Conservation (phyloP, 768 basidiomycete species). For the Sarcodon sp. region DNA sequence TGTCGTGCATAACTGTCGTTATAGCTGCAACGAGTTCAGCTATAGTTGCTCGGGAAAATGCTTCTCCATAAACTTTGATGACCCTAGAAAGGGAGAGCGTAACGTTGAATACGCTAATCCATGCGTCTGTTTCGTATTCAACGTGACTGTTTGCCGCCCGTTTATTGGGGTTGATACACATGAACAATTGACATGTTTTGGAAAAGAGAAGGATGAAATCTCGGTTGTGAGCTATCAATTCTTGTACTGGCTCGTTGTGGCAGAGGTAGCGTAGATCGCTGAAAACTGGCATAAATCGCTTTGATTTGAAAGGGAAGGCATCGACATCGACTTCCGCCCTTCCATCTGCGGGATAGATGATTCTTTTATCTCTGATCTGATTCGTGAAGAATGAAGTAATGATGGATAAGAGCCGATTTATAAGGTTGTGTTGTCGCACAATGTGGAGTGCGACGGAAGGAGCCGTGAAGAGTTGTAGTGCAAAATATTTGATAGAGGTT, state of each 20-base stretch:
- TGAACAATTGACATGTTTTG: conserved; percentile 77
- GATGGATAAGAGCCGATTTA: conserved; percentile 67
- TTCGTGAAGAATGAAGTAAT: conserved; percentile 91
- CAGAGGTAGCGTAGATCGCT: conserved; percentile 81
- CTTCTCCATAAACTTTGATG: conserved; percentile 82
- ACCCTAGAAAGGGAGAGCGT: conserved; percentile 82
- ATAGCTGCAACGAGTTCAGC: conserved; percentile 57
- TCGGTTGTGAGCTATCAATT: conserved; percentile 57
- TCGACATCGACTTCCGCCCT: conserved; percentile 57
- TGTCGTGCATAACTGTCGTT: conserved; percentile 53
- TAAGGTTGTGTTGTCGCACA: conserved; percentile 58
- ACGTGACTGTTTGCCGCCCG: conserved; percentile 75
- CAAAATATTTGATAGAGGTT: conserved; percentile 88
- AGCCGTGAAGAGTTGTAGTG: conserved; percentile 86
- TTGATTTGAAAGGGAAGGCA: conserved; percentile 80
- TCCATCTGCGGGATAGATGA: conserved; percentile 26
- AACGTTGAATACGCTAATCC: conserved; percentile 95
- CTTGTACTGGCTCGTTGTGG: conserved; percentile 70
- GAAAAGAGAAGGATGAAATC: conserved; percentile 62
- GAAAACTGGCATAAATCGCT: conserved; percentile 93
- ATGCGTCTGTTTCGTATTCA: conserved; percentile 93
- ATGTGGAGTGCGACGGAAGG: conserved; percentile 77
- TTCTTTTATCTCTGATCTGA: conserved; percentile 65
- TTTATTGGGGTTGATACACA: conserved; percentile 86
- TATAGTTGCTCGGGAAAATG: conserved; percentile 46